phyloP scores from a whole-genome alignment of 163 green algal genomes.

The Scenedesmus sp. region DNA sequence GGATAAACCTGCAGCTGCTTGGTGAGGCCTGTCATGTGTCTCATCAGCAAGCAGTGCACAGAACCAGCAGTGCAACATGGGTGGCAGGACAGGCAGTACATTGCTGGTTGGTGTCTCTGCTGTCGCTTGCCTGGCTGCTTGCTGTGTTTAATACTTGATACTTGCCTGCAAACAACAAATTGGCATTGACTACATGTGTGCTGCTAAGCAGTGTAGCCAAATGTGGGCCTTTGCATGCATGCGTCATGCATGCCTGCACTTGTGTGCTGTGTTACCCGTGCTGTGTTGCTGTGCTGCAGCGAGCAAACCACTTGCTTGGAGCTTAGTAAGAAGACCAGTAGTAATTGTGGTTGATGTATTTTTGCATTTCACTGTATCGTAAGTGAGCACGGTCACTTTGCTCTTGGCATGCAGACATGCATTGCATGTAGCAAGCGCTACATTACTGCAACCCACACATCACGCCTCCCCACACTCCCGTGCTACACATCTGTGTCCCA shows the following conservation, averaged over 20 bases:
- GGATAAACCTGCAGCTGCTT: neutral
- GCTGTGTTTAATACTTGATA: too few species aligned
- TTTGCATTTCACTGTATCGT: neutral
- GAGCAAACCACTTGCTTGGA: too few species aligned
- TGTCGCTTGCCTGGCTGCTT: neutral
- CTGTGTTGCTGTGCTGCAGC: neutral
- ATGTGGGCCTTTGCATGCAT: too few species aligned
- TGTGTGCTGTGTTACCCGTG: neutral
- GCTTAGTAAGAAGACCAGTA: too few species aligned
- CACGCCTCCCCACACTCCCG: too few species aligned
- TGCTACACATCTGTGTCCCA: too few species aligned
- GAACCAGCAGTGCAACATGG: neutral
- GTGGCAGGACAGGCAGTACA: slow-evolving; percentile 4
- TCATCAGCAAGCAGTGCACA: neutral
- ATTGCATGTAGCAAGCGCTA: neutral
- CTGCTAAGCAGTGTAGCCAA: neutral
- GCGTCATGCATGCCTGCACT: too few species aligned
- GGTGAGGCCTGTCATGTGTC: neutral
- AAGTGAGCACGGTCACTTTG: neutral
- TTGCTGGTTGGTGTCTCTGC: neutral
- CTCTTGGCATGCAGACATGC: neutral
- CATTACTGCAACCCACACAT: neutral
- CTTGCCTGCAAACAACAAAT: neutral
- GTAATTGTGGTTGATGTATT: neutral
- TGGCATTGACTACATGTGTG: neutral